Percentiles rank a stretch among this genome's conserved stretches.
phyloP scores from a whole-genome alignment of 352 stramenopile species.

The Globisporangium nagaii region DNA sequence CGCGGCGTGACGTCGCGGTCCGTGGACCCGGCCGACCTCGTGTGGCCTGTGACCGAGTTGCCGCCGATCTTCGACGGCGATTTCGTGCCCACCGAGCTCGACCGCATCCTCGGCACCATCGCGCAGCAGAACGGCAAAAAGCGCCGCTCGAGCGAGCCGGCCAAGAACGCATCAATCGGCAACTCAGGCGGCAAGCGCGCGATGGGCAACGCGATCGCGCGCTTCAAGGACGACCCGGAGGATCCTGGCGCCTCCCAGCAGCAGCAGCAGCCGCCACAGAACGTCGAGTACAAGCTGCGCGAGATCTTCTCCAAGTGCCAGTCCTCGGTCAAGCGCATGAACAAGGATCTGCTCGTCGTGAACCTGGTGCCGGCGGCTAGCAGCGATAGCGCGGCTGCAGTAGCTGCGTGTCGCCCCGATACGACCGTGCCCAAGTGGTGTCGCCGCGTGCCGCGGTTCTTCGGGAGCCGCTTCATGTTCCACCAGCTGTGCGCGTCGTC shows the following conservation, averaged over 20 bases:
- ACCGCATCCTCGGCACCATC: slow-evolving; percentile 68
- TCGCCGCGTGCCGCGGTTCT: slow-evolving; percentile 59
- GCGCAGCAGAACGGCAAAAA: slow-evolving; percentile 57
- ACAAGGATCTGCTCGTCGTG: slow-evolving; percentile 79
- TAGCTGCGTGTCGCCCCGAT: slow-evolving; percentile 25
- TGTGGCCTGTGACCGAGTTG: slow-evolving; percentile 52
- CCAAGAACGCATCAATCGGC: slow-evolving; percentile 36
- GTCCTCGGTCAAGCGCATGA: slow-evolving; percentile 56
- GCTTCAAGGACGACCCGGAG: slow-evolving; percentile 44
- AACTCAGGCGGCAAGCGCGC: slow-evolving; percentile 38
- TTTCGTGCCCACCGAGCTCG: slow-evolving; percentile 69
- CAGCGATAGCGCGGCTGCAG: background rate
- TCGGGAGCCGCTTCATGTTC: slow-evolving; percentile 85
- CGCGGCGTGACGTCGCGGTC: slow-evolving; percentile 52
- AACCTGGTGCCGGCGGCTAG: slow-evolving; percentile 28
- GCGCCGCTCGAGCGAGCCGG: slow-evolving; percentile 29
- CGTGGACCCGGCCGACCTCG: slow-evolving; percentile 89
- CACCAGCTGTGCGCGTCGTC: slow-evolving; percentile 76
- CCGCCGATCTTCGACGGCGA: slow-evolving; percentile 82
- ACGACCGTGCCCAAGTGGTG: slow-evolving; percentile 47
- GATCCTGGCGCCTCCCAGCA: background rate
- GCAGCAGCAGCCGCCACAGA: slow-evolving; percentile 1
- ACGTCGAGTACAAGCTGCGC: slow-evolving; percentile 57
- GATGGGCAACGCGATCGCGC: slow-evolving; percentile 21
- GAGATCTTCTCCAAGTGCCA: slow-evolving; percentile 66